These are phyloP conservation scores for Tremellales sp. DNA, from an alignment of 1,284 basidiomycete genomes.

Conservation along the genomic window DNA sequence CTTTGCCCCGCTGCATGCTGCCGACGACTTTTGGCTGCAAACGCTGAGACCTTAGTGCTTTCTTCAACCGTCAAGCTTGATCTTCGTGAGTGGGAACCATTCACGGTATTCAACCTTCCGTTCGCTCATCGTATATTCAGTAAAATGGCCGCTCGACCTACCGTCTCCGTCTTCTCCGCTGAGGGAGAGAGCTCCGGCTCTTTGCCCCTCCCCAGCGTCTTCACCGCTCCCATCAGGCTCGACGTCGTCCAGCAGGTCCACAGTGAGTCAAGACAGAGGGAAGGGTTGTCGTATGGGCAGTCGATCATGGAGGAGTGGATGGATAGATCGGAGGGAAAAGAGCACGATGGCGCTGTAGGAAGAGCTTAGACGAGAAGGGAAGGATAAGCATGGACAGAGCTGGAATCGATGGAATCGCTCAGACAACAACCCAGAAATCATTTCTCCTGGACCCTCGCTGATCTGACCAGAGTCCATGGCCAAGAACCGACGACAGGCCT, in stretches of 20 bases:
- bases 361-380: constrained; percentile 2
- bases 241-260: constrained; percentile 98
- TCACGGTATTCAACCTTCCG: not conserved
- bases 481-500: constrained; percentile 98
- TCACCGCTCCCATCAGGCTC: constrained; percentile 96
- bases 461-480: constrained; percentile 83
- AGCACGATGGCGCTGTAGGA: not conserved
- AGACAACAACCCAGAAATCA: too few species aligned
- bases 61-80: constrained; percentile 12
- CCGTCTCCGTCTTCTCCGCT: constrained; percentile 72
- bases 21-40: not conserved
- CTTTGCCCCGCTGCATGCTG: not conserved
- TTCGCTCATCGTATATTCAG: not conserved
- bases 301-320: not conserved
- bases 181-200: constrained; percentile 83
- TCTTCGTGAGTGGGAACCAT: constrained; percentile 6
- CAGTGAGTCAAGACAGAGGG: constrained; percentile 88
- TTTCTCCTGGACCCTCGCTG: too few species aligned
- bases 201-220: constrained; percentile 89
- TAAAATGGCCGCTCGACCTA: constrained; percentile 82
- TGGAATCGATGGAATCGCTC: not conserved
- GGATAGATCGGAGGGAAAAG: not conserved
- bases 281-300: not conserved
- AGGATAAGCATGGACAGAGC: not conserved
- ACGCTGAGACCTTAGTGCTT: constrained; percentile 3